Base-by-base conservation (phyloP, 164 flowering plant genomes). In the Saururus chinensis region DNA sequence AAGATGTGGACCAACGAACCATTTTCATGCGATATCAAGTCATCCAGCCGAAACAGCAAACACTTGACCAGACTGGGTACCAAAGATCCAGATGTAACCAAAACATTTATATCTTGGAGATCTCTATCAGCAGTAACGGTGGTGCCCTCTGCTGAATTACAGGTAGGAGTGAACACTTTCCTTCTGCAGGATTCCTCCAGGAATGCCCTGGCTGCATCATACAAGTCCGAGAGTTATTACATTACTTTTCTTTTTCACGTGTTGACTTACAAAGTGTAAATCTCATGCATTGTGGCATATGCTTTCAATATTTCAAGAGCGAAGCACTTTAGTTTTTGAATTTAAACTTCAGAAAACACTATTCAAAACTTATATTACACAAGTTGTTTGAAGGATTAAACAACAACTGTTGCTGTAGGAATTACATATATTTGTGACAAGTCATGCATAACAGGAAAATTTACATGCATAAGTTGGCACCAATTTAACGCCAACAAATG, bases 21-120 rank as follows among this genome's bases (percentile, higher is more conserved):
- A 72, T 90, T 87, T 65, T 62, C 81, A 74, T 78, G 79, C 48
- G 80, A 41, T 51, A 93, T 70, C 61, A 83, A 56, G 67, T 72
- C 62, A 64, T 93, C 87, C 25, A 90, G 80, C 51, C 84, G 89
- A 68, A 82, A 93, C 62, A 93, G 90, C 66, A 90, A 66, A 77
- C 99, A 93, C 71, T 93, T 90, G 59, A 83, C 93, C 60, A 93
- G 84, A 82, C 95, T 87, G 45, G 97, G 99, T 64, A 93, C 73
- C 76, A 93, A 73, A 19, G 97, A 78, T 40, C 96, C 96, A 66
- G 96, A 85, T 61, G 97, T 93, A 77, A 93, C 99, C 51, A 90
- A 71, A 60, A 93, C 70, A 77, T 87, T 82, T 53, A 91, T 41
- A 64, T 87, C 76, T 72, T 73, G 60, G n/a, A 22, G 42, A 49